Base-by-base conservation (phyloP, 2,329 filamentous ascomycete genomes). In the Alternaria sp. region DNA sequence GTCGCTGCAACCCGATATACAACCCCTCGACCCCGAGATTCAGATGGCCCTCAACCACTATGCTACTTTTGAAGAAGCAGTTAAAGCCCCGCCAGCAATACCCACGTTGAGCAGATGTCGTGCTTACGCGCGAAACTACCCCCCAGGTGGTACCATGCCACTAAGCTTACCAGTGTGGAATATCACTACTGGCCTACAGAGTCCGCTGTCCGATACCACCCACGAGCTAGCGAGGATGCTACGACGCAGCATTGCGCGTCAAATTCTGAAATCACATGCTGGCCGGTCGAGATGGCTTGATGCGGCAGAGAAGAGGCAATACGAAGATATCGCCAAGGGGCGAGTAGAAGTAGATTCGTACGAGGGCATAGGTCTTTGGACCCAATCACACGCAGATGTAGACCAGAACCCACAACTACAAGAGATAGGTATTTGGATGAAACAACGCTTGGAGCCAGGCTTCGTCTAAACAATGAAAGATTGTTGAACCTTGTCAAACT, bases 81-180 rank as follows among this genome's bases (percentile, higher is more conserved):
- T 38, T n/a, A 53, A 59, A 10, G 25, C 52, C 6, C 49, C 55
- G 3, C 58, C 64, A 7, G 70, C 64, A 9, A 27, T 70, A 3
- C 74, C 74, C 4, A 67, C 60, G 4, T 41, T 77, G n/a, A 63
- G 58, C 20, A 63, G 72, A 53, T 77, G 74, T 60, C 73, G 74
- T 25, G 67, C 74, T 0, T 78, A 78, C 41, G 76, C 78, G 11
- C 79, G 79, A 7, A 72, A 77, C 34, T 84, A 81, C 63, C 83
- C 83, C 5, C 79, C 79, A 36, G 73, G 77, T 2, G 75, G 75
- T 10, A 72, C 76, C 1, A 76, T 74, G 11, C 28, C 28, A 1
- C 68, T 85, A 1, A 68, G 64, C 14, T 59, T 85, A 1, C 83
- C 83, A 0, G 54, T 66, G 10, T 81, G 82, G 68, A 74, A 75